Base-by-base conservation (phyloP, 495 filamentous ascomycete genomes). In the Annulohypoxylon bovei region DNA sequence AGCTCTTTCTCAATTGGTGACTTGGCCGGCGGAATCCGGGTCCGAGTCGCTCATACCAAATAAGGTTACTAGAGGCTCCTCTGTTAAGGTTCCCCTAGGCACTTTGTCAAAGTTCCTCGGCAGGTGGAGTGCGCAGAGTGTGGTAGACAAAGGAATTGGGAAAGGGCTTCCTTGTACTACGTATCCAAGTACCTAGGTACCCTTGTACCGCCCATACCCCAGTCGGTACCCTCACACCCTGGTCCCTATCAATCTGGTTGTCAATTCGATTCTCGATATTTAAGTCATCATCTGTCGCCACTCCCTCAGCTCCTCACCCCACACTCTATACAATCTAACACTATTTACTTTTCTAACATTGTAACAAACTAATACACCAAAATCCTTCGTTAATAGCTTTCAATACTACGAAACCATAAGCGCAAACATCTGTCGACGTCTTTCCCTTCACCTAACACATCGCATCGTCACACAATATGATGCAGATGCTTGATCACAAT, bases 401-500 rank as follows among this genome's bases (percentile, higher is more conserved):
- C 11, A 62, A 35, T 23, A 46, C 16, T 65, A 52, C 35, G 9
- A 27, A 25, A 54, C 33, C 50, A 39, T 30, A 67, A 72, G 27
- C 25, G 23, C 52, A 63, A 40, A 59, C 39, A 54, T 30, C 44
- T 22, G n/a, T 60, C 52, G 54, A 64, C 44, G 12, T 42, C 44
- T 16, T n/a, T 33, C 53, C 53, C 44, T n/a, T 42, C 46, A 5
- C 22, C 52, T 54, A 33, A 50, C 55, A 9, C 20, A 68, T 65
- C 64, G 70, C 60, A 68, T 72, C 65, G 53, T 39, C 54, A 52
- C 47, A 65, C 70, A 72, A 65, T 72, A 72, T 67, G 70, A 68
- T 72, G 69, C 69, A 63, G 70, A 72, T 72, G 64, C 70, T 72
- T 44, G 65, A 67, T 49, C 63, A 67, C 37, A 72, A 68, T 60